Evolutionary conservation across 139 green algal species (phyloP).

Genomic region (Chlorella sp.): DNA sequence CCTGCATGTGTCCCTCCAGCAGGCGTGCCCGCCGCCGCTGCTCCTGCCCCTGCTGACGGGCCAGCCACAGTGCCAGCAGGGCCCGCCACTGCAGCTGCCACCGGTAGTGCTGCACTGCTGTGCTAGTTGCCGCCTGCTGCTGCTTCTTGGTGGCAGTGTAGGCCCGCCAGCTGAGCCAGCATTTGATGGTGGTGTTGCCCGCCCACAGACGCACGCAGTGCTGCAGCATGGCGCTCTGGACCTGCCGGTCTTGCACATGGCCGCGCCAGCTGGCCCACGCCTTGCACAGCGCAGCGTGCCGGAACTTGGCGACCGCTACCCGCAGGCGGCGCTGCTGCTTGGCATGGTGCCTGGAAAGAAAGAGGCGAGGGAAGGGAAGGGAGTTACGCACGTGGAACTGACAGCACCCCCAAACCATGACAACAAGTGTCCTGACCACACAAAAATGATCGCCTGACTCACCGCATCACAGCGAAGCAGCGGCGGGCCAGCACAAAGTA

Average conservation of each 20-base stretch:
- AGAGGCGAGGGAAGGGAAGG: background rate
- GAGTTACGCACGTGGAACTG: too few species aligned
- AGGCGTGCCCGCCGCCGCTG: background rate
- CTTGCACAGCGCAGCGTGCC: background rate
- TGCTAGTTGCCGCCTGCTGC: background rate
- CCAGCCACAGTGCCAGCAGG: background rate
- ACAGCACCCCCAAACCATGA: too few species aligned
- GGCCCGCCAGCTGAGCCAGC: background rate
- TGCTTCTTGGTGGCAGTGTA: background rate
- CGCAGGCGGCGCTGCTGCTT: constrained; percentile 8
- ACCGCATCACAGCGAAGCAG: background rate
- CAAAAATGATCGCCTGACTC: too few species aligned
- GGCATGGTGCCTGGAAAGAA: background rate
- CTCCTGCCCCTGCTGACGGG: background rate
- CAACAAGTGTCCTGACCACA: too few species aligned
- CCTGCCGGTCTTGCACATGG: background rate
- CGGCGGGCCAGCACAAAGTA: constrained; percentile 1
- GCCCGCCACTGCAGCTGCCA: background rate
- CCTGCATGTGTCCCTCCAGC: constrained; percentile 5
- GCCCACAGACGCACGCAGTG: background rate
- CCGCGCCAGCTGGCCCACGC: constrained; percentile 32
- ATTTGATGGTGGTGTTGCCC: background rate
- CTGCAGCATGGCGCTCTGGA: background rate
- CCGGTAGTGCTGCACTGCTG: background rate
- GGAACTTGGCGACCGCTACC: background rate